Base-by-base conservation (phyloP, 352 stramenopile genomes). In the Pythium phragmitis region DNA sequence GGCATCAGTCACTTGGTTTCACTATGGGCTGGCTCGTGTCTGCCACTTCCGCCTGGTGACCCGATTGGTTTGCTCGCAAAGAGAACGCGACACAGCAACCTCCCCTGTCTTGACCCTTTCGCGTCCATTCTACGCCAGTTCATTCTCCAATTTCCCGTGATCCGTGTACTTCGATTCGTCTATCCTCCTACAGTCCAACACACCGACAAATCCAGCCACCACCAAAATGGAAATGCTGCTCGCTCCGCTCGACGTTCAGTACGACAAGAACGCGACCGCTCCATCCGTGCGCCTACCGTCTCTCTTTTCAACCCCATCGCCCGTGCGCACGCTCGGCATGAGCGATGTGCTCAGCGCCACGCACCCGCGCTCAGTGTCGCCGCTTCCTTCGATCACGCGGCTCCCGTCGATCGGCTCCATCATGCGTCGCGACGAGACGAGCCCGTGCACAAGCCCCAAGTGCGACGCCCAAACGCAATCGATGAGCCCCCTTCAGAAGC, bases 321-420 rank as follows among this genome's bases (percentile, higher is more conserved):
- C 78, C 16, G 34, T 46, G 9, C 80, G 80, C 28, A 62, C 75
- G n/a, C 73, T 85, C 14, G 75, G 77, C 42, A 90, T 90, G 77
- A 86, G 70, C 70, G 79, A 88, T 57, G 73, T 90, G 64, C 75
- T 90, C 14, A 82, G 72, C 46, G 65, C 68, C 17, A 63, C 75
- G 39, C 69, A 50, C 30, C 54, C 45, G 34, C 57, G 58, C 60
- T 75, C 63, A 46, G 77, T 77, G n/a, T 79, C 79, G 19, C 55
- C 77, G n/a, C 73, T 75, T 34, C 72, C 82, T 14, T 49, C 57
- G 7, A 60, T 80, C 23, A 67, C 70, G 37, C 80, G 80, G 16
- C 68, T 90, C 41, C 80, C 80, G 8, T 90, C 80, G 50, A 90
- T 90, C 50, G 75, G 78, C 57, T 68, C 70, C 33, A 88, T 90